These are phyloP conservation scores for Ettlia oleoabundans DNA, from an alignment of 139 green algal species.

Conservation along the genomic window DNA sequence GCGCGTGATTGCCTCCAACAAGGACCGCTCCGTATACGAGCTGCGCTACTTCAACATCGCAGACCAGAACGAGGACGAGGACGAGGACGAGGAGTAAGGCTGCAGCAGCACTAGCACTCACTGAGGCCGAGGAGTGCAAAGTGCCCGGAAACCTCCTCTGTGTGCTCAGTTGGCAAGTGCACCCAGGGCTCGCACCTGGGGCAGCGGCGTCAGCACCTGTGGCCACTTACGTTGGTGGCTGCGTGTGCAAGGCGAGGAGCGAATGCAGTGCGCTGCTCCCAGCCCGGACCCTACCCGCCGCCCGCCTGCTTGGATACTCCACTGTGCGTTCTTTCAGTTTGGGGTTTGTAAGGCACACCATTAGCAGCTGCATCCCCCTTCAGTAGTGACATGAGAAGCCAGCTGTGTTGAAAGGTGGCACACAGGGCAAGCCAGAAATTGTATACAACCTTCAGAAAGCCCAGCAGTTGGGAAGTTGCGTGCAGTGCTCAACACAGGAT, in stretches of 20 bases:
- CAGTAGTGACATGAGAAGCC: too few relatives aligned
- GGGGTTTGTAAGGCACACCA: slow-evolving; percentile 18
- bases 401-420: too few relatives aligned
- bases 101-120: background rate
- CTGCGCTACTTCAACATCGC: slow-evolving; percentile 99
- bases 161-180: too few relatives aligned
- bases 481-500: too few relatives aligned
- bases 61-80: slow-evolving; percentile 91
- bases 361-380: too few relatives aligned
- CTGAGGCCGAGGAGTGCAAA: too few relatives aligned
- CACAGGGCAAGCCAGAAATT: too few relatives aligned
- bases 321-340: background rate
- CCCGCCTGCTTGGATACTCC: background rate
- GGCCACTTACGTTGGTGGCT: background rate
- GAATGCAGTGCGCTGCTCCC: slow-evolving; percentile 29
- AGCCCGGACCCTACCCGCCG: background rate
- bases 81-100: slow-evolving; percentile 45
- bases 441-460: too few relatives aligned
- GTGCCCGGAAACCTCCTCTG: too few relatives aligned
- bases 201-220: background rate
- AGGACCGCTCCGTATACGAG: slow-evolving; percentile 97
- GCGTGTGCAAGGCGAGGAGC: background rate
- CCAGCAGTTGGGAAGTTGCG: too few relatives aligned
- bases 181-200: too few relatives aligned
- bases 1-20: slow-evolving; percentile 98